These are phyloP conservation scores for Diaporthe ampelina DNA, from an alignment of 2,329 filamentous ascomycete species.

Conservation along the genomic window DNA sequence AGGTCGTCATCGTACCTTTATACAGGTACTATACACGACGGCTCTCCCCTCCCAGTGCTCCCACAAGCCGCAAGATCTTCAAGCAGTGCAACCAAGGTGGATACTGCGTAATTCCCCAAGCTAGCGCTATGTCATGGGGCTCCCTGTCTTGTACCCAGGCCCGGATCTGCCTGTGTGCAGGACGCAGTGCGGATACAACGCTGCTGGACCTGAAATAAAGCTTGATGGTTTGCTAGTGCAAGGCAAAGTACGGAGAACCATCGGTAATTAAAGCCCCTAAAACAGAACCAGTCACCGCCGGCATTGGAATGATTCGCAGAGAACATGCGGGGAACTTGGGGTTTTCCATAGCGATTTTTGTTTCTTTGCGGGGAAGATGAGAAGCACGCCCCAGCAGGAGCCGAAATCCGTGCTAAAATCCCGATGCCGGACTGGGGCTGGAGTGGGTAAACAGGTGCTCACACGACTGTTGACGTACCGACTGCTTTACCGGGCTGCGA, in stretches of 20 bases:
- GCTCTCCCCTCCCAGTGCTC: background rate
- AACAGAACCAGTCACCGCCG: constrained; percentile 25
- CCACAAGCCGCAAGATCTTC: constrained; percentile 13
- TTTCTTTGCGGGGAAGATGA: constrained; percentile 9
- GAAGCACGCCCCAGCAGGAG: background rate
- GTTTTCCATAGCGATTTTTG: background rate
- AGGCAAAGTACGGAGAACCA: constrained; percentile 3
- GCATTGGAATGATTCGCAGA: constrained; percentile 24
- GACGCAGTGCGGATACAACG: background rate
- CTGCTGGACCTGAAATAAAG: background rate
- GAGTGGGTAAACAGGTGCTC: background rate
- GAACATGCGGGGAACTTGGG: constrained; percentile 31
- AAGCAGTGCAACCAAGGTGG: constrained; percentile 13
- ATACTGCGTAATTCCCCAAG: constrained; percentile 6
- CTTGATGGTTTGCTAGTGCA: constrained; percentile 12
- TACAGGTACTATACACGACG: background rate
- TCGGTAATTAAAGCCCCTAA: constrained; percentile 26
- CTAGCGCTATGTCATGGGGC: constrained; percentile 2
- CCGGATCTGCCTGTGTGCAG: background rate
- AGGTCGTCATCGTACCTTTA: constrained; percentile 23
- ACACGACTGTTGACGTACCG: background rate
- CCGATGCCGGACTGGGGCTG: constrained; percentile 8
- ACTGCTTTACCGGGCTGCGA: background rate
- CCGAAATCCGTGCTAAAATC: constrained; percentile 1
- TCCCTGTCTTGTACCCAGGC: background rate